A percentile compares a stretch with the other conserved stretches of the same genome.
Conservation (phyloP, 352 stramenopile genomes). For the Phytophthora pistaciae region DNA sequence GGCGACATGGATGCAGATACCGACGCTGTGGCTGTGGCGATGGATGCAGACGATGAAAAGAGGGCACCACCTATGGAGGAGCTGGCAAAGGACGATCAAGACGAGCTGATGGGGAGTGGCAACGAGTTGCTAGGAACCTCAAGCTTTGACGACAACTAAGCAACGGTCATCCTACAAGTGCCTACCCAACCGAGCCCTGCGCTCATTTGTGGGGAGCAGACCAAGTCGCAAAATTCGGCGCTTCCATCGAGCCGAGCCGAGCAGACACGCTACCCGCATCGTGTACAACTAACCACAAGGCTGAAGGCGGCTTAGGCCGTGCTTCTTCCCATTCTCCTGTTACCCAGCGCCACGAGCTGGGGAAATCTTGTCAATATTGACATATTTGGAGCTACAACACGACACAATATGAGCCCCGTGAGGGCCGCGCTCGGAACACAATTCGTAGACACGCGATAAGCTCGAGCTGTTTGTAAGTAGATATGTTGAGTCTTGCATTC, state of each 20-base stretch:
- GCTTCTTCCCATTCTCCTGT: constrained; percentile 19
- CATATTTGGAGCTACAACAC: constrained; percentile 19
- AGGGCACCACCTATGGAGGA: constrained; percentile 23
- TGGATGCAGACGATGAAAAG: constrained; percentile 46
- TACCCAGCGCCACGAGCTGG: constrained; percentile 16
- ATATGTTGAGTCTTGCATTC: constrained; percentile 31
- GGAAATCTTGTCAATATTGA: constrained; percentile 28
- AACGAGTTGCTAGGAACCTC: constrained; percentile 73
- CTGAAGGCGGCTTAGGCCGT: constrained; percentile 20
- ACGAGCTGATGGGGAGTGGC: constrained; percentile 80
- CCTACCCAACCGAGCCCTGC: neutral
- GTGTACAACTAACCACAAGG: constrained; percentile 40
- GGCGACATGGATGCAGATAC: constrained; percentile 31
- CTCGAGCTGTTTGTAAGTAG: constrained; percentile 31
- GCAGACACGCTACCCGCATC: constrained; percentile 20
- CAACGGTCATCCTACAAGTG: constrained; percentile 9
- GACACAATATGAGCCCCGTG: constrained; percentile 15
- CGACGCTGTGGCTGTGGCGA: constrained; percentile 39
- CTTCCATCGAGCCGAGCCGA: constrained; percentile 19
- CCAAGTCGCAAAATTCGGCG: constrained; percentile 1
- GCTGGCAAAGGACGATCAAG: constrained; percentile 62
- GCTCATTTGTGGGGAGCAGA: constrained; percentile 3
- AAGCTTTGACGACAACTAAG: constrained; percentile 69
- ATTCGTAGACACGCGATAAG: constrained; percentile 15
- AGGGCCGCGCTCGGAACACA: constrained; percentile 9